Base-by-base conservation (phyloP, 2,329 filamentous ascomycete genomes). In the Fusarium longipes region DNA sequence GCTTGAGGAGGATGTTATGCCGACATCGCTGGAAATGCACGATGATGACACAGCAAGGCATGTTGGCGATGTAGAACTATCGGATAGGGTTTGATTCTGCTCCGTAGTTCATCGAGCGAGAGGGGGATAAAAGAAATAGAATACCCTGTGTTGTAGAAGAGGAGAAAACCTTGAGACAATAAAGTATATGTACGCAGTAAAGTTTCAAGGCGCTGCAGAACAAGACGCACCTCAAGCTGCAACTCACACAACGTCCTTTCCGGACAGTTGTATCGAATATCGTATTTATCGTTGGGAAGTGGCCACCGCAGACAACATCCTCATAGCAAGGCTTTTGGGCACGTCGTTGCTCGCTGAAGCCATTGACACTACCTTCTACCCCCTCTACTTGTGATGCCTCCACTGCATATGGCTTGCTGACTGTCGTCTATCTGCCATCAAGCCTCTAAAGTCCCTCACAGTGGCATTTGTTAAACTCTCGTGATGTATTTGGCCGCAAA, bases 21-120 rank as follows among this genome's bases (percentile, higher is more conserved):
- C 42, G n/a, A 52, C 76, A 77, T 47, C 59, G 65, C 7, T 36
- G 50, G 57, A 57, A 76, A 18, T 68, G 61, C 8, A 76, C 38
- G 22, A 75, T 72, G 40, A 66, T 67, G 38, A 76, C 57, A 50
- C 71, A 74, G 66, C 76, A 77, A 24, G 74, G 72, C 75, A 77
- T 77, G 29, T 30, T 57, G 49, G 22, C n/a, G 52, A n/a, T 14
- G 7, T 43, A 25, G 6, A 5, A 24, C 20, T 29, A n/a, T 25
- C 12, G 6, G 30, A 36, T 15, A 8, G 36, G 17, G 9, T 25
- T 36, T 27, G n/a, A 17, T 24, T 25, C 22, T 17, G 38, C 39
- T 35, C 6, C 22, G 32, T 15, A 5, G 55, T 36, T 36, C 22
- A 22, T 42, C 12, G 32, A 44, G 24, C 12, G 32, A 44, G 24